Evolutionary conservation across 148 eudicot genomes (phyloP).

Genomic region (Rhododendron vialii): DNA sequence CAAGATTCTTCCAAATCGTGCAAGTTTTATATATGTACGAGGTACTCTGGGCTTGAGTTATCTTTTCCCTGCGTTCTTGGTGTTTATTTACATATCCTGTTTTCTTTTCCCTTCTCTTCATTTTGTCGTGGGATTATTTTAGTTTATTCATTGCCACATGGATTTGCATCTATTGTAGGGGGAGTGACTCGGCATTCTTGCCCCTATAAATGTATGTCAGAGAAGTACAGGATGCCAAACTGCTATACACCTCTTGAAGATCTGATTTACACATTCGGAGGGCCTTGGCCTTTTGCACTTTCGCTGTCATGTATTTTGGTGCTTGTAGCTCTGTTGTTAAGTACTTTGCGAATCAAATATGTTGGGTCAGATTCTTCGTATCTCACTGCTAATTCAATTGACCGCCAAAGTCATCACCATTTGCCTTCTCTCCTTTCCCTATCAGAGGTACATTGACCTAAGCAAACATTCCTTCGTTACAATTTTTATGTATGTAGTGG

Average conservation of each 20-base stretch:
- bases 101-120: neutral
- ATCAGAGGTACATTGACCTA: slow-evolving; percentile 52
- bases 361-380: slow-evolving; percentile 49
- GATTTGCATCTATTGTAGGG: slow-evolving; percentile 34
- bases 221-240: slow-evolving; percentile 75
- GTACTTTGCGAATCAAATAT: slow-evolving; percentile 49
- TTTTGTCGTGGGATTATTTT: neutral
- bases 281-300: slow-evolving; percentile 74
- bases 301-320: slow-evolving; percentile 38
- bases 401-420: slow-evolving; percentile 44
- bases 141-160: slow-evolving; percentile 9
- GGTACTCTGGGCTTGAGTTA: slow-evolving; percentile 29
- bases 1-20: slow-evolving; percentile 67
- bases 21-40: slow-evolving; percentile 57
- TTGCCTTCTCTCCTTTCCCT: slow-evolving; percentile 72
- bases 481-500: neutral
- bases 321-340: slow-evolving; percentile 48
- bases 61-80: neutral
- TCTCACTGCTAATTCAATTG: slow-evolving; percentile 36
- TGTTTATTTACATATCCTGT: neutral
- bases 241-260: slow-evolving; percentile 87
- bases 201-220: slow-evolving; percentile 74
- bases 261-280: slow-evolving; percentile 74
- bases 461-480: neutral
- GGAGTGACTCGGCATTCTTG: slow-evolving; percentile 61